phyloP scores from a whole-genome alignment of 192 early-diverging fungal genomes.

The Endogone sp. region DNA sequence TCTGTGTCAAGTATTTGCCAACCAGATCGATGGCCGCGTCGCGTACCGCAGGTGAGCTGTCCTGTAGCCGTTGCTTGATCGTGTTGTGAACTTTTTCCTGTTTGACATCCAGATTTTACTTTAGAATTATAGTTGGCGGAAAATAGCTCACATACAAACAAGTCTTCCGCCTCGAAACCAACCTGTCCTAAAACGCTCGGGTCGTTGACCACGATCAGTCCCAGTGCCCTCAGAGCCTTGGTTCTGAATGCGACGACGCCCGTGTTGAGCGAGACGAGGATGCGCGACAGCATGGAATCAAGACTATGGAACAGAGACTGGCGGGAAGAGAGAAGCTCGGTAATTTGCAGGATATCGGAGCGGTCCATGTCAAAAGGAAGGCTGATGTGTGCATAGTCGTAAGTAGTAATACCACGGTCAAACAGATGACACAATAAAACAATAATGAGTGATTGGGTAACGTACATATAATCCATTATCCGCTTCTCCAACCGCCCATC shows the following conservation, averaged over 20 bases:
- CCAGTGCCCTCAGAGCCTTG: slow-evolving; percentile 76
- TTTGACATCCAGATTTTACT: neutral
- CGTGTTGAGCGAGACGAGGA: slow-evolving; percentile 59
- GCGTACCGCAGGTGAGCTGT: slow-evolving; percentile 79
- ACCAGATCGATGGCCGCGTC: slow-evolving; percentile 90
- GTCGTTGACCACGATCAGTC: slow-evolving; percentile 66
- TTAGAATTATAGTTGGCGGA: neutral
- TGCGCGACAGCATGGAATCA: slow-evolving; percentile 62
- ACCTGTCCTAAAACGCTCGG: slow-evolving; percentile 59
- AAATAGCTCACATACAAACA: no score
- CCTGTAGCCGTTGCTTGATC: slow-evolving; percentile 73
- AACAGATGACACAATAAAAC: neutral
- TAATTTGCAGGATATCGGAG: slow-evolving; percentile 22
- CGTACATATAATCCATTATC: slow-evolving; percentile 2
- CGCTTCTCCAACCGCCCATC: slow-evolving; percentile 6
- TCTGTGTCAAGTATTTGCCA: slow-evolving; percentile 71
- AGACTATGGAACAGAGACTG: slow-evolving; percentile 65
- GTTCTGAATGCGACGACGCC: slow-evolving; percentile 67
- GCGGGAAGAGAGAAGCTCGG: slow-evolving; percentile 40
- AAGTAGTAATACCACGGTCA: no score
- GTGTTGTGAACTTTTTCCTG: slow-evolving; percentile 59
- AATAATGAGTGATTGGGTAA: neutral
- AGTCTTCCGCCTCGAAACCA: neutral
- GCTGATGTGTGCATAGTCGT: no score
- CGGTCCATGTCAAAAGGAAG: slow-evolving; percentile 9